phyloP scores from a whole-genome alignment of 2,329 filamentous ascomycete genomes.

The Purpureocillium lavendulum region DNA sequence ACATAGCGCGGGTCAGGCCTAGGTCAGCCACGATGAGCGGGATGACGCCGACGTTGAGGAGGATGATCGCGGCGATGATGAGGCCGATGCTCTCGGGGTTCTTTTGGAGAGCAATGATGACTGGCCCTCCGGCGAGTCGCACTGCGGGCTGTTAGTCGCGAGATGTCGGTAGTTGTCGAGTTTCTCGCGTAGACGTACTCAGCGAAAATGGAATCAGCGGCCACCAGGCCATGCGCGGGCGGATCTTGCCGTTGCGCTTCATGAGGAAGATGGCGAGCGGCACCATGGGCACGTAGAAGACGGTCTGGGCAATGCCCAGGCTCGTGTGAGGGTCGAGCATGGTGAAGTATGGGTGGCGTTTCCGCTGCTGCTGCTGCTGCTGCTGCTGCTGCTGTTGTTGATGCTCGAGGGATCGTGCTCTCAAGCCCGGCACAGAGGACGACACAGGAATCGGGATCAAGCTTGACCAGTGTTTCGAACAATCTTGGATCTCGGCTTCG shows the following conservation, averaged over 20 bases:
- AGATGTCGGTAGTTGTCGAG: no score
- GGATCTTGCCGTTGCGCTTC: conserved; percentile 15
- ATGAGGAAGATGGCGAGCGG: conserved; percentile 14
- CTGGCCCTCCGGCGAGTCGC: conserved; percentile 17
- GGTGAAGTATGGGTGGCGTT: neutral
- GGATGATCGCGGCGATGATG: conserved; percentile 14
- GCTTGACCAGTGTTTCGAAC: no score
- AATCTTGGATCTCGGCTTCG: no score
- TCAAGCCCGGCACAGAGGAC: no score
- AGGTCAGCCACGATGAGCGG: conserved; percentile 16
- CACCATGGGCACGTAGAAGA: conserved; percentile 17
- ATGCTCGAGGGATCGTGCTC: no score
- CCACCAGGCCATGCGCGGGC: conserved; percentile 18
- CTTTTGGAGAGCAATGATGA: conserved; percentile 14
- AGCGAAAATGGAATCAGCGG: conserved; percentile 15
- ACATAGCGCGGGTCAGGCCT: conserved; percentile 18
- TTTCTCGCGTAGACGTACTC: conserved; percentile 6
- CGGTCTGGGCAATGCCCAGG: conserved; percentile 15
- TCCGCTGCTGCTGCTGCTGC: neutral
- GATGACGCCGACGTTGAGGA: conserved; percentile 20
- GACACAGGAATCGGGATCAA: no score
- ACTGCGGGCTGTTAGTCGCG: no score
- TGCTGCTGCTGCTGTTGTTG: no score
- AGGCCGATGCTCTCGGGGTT: conserved; percentile 12
- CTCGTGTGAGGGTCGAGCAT: conserved; percentile 13